Evolutionary conservation across 352 stramenopile genomes (phyloP).

Genomic region (Globisporangium emineosum): DNA sequence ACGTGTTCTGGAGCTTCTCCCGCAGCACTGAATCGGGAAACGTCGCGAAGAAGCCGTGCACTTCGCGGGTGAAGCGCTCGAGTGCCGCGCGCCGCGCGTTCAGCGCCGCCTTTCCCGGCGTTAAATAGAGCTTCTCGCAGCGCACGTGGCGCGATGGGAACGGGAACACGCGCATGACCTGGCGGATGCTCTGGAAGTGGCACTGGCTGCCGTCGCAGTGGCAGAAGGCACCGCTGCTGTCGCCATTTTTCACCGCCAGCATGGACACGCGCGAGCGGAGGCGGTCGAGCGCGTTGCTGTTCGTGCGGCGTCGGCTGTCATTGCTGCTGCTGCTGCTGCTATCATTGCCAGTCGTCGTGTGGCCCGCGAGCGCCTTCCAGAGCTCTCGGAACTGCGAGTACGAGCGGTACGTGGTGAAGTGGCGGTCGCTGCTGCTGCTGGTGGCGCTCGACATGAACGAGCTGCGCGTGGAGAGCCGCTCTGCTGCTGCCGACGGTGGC

Average conservation of each 20-base stretch:
- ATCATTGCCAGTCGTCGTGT: background rate
- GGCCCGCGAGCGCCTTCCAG: conserved; percentile 35
- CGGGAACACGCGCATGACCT: conserved; percentile 29
- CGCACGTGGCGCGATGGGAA: conserved; percentile 36
- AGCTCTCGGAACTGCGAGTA: conserved; percentile 65
- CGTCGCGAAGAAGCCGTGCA: conserved; percentile 41
- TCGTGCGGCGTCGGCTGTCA: background rate
- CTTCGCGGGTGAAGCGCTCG: conserved; percentile 33
- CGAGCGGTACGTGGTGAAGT: conserved; percentile 36
- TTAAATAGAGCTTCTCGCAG: conserved; percentile 25
- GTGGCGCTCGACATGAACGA: conserved; percentile 18
- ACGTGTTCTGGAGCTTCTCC: conserved; percentile 33
- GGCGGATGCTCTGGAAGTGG: conserved; percentile 41
- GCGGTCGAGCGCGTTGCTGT: conserved; percentile 11
- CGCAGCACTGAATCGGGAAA: conserved; percentile 33
- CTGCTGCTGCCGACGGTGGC: conserved; percentile 19
- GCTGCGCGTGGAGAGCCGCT: conserved; percentile 18
- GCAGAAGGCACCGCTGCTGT: conserved; percentile 24
- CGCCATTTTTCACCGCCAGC: background rate
- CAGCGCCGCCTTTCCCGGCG: conserved; percentile 26
- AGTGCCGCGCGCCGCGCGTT: conserved; percentile 37
- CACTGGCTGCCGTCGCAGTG: conserved; percentile 33
- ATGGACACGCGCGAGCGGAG: conserved; percentile 8
- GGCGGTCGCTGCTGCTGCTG: conserved; percentile 18
- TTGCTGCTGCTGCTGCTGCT: background rate